Conservation (phyloP, 176 grass and related monocot species). For the Hordeum marinum region DNA sequence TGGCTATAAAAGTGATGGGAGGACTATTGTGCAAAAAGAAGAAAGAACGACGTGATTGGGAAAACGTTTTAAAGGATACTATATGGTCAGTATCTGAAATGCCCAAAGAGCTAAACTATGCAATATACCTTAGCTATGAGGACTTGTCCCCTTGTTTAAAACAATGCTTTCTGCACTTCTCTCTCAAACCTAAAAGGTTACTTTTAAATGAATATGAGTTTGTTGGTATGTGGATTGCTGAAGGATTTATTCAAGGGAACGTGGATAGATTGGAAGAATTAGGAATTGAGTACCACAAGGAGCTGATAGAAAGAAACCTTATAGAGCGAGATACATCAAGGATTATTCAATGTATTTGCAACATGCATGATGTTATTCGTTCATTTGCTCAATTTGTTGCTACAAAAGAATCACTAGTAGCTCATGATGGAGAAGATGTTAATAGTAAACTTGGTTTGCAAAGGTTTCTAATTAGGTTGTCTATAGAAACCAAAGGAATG, state of each 20-base stretch:
- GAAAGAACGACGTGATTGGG: background rate
- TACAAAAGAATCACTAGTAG: background rate
- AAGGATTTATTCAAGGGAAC: background rate
- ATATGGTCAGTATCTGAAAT: background rate
- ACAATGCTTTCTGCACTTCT: background rate
- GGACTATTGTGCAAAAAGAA: background rate
- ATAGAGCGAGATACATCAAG: background rate
- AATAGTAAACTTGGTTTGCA: background rate
- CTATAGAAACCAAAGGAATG: too few relatives aligned
- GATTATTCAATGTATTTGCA: background rate
- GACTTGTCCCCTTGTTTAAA: background rate
- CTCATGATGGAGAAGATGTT: background rate
- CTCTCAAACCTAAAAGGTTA: background rate
- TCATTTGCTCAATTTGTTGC: background rate
- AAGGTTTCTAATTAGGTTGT: background rate
- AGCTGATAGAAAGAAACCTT: background rate
- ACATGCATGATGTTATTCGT: background rate
- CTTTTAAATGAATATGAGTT: background rate
- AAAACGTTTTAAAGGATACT: background rate
- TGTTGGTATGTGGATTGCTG: background rate
- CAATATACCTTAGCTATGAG: background rate
- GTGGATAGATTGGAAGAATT: background rate
- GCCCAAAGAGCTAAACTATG: background rate
- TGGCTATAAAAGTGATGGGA: background rate
- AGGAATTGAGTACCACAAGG: background rate